These are phyloP conservation scores for Trichoderma semiorbis DNA, from an alignment of 2,329 filamentous ascomycete species.

Conservation along the genomic window DNA sequence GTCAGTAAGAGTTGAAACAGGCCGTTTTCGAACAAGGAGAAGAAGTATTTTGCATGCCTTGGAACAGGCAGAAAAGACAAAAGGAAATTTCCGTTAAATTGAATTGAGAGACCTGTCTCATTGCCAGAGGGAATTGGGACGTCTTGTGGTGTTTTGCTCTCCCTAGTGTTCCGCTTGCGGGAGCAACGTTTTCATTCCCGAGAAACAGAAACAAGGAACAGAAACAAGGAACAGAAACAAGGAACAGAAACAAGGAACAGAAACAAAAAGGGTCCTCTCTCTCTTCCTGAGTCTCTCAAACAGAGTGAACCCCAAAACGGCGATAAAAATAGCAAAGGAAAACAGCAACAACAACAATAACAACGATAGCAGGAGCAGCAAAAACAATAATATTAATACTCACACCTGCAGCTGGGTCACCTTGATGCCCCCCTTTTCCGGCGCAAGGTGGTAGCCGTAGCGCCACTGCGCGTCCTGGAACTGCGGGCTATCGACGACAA, in stretches of 20 bases:
- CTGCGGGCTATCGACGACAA: constrained; percentile 88
- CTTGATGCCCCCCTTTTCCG: constrained; percentile 72
- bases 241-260: neutral
- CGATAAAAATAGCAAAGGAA: neutral
- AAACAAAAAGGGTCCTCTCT: neutral
- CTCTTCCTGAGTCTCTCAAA: neutral
- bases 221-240: neutral
- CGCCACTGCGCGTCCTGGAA: constrained; percentile 85
- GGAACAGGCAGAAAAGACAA: neutral
- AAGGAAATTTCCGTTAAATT: neutral
- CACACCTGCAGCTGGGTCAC: constrained; percentile 77
- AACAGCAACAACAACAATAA: neutral
- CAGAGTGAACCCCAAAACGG: neutral
- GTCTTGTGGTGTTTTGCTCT: neutral
- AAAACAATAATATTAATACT: constrained; percentile 37
- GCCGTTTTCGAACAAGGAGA: neutral
- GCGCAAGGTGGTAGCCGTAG: constrained; percentile 71
- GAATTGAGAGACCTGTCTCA: constrained; percentile 8
- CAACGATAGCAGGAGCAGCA: neutral
- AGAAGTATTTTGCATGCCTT: neutral
- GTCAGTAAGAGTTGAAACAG: neutral
- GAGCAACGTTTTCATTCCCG: neutral
- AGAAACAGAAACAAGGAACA: neutral
- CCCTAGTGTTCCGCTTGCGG: neutral
- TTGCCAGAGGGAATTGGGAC: neutral